Conservation (phyloP, 257 asterid genomes). For the Lithospermum erythrorhizon region DNA sequence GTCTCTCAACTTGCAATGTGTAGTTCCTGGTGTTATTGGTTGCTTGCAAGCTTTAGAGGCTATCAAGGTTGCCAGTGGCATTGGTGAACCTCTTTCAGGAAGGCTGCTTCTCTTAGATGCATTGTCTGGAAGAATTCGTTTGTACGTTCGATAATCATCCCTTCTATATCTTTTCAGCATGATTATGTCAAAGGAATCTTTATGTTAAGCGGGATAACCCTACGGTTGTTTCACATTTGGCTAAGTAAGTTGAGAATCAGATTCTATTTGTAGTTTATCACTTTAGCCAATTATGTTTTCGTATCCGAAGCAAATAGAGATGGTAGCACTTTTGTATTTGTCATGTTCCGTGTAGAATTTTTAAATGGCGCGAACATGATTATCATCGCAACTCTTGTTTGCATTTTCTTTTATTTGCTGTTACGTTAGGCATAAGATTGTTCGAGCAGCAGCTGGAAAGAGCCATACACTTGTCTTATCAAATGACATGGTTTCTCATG, state of each 20-base stretch:
- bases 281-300: too few relatives aligned
- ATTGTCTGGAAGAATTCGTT: slow-evolving; percentile 59
- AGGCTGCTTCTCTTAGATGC: slow-evolving; percentile 85
- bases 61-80: slow-evolving; percentile 61
- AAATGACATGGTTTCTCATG: slow-evolving; percentile 59
- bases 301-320: not conserved
- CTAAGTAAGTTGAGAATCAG: slow-evolving; percentile 36
- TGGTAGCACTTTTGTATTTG: not conserved
- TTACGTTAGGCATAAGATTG: slow-evolving; percentile 51
- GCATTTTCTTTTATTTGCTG: not conserved
- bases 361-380: too few relatives aligned
- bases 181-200: too few relatives aligned
- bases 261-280: not conserved
- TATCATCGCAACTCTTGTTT: too few relatives aligned
- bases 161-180: not conserved
- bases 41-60: slow-evolving; percentile 96
- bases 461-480: slow-evolving; percentile 81
- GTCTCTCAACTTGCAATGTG: slow-evolving; percentile 3
- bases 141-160: slow-evolving; percentile 28
- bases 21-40: slow-evolving; percentile 96
- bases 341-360: too few relatives aligned
- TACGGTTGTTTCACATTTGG: slow-evolving; percentile 65
- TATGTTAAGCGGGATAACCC: slow-evolving; percentile 84
- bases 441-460: slow-evolving; percentile 76
- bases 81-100: slow-evolving; percentile 91